Conservation (phyloP, 257 asterid species). For the Nicotiana tabacum region DNA sequence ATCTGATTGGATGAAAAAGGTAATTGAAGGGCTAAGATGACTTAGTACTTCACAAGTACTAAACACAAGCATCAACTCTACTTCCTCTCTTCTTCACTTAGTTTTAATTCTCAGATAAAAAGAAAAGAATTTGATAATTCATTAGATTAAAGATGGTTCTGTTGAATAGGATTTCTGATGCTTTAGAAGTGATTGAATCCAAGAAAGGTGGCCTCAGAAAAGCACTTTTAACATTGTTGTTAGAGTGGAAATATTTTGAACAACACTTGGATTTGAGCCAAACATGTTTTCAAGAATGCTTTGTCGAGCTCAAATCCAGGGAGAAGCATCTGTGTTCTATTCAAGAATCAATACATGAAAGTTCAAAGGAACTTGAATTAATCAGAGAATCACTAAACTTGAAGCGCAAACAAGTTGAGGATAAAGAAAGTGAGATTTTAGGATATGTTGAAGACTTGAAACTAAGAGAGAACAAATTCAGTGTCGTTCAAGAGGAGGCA, state of each 20-base stretch:
- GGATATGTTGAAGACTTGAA: not conserved
- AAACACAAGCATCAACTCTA: not conserved
- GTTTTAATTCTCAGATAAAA: too few species aligned
- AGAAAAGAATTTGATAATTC: too few species aligned
- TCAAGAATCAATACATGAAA: not conserved
- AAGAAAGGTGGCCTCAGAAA: not conserved
- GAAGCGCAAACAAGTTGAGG: not conserved
- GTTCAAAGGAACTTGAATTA: not conserved
- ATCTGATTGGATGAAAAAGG: not conserved
- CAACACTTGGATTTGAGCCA: not conserved
- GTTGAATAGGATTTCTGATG: not conserved
- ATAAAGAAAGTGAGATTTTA: not conserved
- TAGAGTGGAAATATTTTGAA: not conserved
- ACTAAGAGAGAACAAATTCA: not conserved
- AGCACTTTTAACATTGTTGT: not conserved
- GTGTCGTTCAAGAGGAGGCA: too few species aligned
- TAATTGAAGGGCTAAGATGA: not conserved
- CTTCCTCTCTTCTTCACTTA: not conserved
- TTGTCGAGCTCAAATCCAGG: not conserved
- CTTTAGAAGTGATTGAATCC: not conserved
- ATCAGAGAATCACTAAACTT: not conserved
- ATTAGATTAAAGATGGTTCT: not conserved
- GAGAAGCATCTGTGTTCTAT: not conserved
- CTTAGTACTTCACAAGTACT: not conserved
- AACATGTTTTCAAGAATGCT: not conserved